These are phyloP conservation scores for Pyrenochaeta sp. DNA, from an alignment of 2,329 filamentous ascomycete species.

Conservation along the genomic window DNA sequence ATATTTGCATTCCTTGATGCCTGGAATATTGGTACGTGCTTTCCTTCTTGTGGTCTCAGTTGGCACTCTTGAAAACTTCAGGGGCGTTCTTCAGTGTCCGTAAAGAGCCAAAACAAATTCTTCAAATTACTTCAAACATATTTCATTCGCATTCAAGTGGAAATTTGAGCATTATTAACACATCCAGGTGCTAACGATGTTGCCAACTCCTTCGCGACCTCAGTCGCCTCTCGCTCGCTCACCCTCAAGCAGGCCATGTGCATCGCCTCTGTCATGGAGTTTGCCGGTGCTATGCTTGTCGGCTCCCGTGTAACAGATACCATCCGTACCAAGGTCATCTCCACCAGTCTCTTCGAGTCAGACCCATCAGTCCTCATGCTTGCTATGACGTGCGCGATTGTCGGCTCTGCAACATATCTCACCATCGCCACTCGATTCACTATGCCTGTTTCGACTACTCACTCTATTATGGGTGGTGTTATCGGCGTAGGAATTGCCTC, in stretches of 20 bases:
- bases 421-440: conserved; percentile 62
- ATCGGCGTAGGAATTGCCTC: conserved; percentile 59
- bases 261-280: conserved; percentile 56
- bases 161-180: not conserved
- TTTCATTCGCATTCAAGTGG: no score
- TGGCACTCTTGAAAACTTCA: not conserved
- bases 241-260: conserved; percentile 59
- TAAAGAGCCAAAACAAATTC: no score
- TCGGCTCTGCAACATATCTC: conserved; percentile 62
- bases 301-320: conserved; percentile 55
- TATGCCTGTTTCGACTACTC: conserved; percentile 64
- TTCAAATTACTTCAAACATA: no score
- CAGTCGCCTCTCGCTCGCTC: conserved; percentile 57
- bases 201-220: conserved; percentile 60
- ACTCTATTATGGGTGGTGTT: conserved; percentile 55
- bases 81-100: no score
- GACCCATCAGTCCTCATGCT: conserved; percentile 61
- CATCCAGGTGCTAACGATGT: conserved; percentile 59
- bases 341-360: conserved; percentile 53
- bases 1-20: conserved; percentile 73
- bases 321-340: conserved; percentile 59
- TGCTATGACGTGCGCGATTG: conserved; percentile 64
- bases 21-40: conserved; percentile 66
- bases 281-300: conserved; percentile 54
- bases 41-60: not conserved